Evolutionary conservation across 2,329 filamentous ascomycete genomes (phyloP), one percentile per base, ranked within the genome.

Genomic region (Trichoderma oligosporum): DNA sequence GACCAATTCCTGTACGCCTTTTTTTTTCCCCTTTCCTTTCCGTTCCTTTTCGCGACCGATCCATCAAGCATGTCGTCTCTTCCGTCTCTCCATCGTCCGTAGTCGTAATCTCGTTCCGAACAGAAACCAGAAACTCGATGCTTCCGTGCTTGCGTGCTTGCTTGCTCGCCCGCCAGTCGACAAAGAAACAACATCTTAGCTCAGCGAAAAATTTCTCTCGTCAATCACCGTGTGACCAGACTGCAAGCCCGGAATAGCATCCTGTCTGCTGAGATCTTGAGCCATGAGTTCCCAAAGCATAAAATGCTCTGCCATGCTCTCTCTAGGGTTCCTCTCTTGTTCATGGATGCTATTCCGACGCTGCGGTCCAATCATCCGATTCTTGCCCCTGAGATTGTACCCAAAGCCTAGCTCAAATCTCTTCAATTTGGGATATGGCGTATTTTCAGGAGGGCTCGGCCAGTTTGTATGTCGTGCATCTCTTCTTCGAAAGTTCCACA

Each of bases 401-500:
- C 27, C 53, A 6, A 22, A 12, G 4, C 42, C 35, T n/a, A 20
- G n/a, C 7, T 48, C 41, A 12, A 59, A 24, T 29, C 18, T 22
- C 20, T 60, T 60, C 14, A 62, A 45, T 52, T 66, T 61, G 22
- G 65, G 65, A 20, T 64, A 57, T 20, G 63, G 59, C n/a, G 66
- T 69, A 14, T 65, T 60, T 22, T 65, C 56, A 5, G 67, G 62
- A 29, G 60, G 62, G 35, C 62, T 67, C 42, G 65, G 64, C 18
- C 45, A 62, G 49, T 52, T 46, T n/a, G 22, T 36, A 35, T 57
- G 52, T 42, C 57, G 55, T 6, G 47, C 56, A 14, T 66, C 61
- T 27, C 61, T 63, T 60, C 76, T 76, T 56, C 75, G 68, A 61
- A 81, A 79, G 63, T 73, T 81, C 74, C 78, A 79, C 36, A 82